These are phyloP conservation scores for Pseudogymnoascus sp. DNA, from an alignment of 2,329 filamentous ascomycete species.

Conservation along the genomic window DNA sequence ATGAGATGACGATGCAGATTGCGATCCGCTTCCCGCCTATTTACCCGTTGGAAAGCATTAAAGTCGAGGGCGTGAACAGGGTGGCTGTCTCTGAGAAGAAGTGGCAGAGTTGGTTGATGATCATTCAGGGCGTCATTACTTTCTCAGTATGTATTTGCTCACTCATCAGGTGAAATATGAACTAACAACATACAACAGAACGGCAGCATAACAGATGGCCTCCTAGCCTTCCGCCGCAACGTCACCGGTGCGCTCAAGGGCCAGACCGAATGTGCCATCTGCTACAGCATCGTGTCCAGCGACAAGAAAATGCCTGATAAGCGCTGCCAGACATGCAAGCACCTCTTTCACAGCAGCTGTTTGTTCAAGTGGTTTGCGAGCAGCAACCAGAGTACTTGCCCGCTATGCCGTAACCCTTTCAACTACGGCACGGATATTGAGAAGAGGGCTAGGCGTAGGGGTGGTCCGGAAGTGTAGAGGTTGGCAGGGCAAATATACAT, in stretches of 20 bases:
- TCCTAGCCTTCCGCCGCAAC: conserved; percentile 79
- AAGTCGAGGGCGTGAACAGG: conserved; percentile 69
- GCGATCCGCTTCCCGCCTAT: conserved; percentile 70
- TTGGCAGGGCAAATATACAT: background rate
- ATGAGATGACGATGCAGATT: conserved; percentile 78
- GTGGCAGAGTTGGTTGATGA: conserved; percentile 86
- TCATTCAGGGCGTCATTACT: conserved; percentile 84
- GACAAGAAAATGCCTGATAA: conserved; percentile 91
- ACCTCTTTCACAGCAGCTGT: conserved; percentile 83
- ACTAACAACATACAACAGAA: conserved; percentile 40
- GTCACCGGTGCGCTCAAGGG: conserved; percentile 83
- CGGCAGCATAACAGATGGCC: conserved; percentile 78
- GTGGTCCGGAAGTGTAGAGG: conserved; percentile 10
- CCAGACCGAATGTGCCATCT: conserved; percentile 92
- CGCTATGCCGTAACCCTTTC: conserved; percentile 85
- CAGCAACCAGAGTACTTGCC: conserved; percentile 85
- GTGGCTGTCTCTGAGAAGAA: conserved; percentile 85
- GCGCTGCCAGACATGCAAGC: conserved; percentile 84
- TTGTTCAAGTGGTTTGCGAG: conserved; percentile 96
- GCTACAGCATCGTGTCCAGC: conserved; percentile 85
- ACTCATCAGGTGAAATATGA: background rate
- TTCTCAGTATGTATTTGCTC: conserved; percentile 54
- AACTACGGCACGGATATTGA: conserved; percentile 37
- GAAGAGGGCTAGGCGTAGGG: conserved; percentile 11
- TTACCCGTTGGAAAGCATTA: conserved; percentile 75